These are phyloP conservation scores for Trichoderma koningiopsis DNA, from an alignment of 2,329 filamentous ascomycete species.

Conservation along the genomic window DNA sequence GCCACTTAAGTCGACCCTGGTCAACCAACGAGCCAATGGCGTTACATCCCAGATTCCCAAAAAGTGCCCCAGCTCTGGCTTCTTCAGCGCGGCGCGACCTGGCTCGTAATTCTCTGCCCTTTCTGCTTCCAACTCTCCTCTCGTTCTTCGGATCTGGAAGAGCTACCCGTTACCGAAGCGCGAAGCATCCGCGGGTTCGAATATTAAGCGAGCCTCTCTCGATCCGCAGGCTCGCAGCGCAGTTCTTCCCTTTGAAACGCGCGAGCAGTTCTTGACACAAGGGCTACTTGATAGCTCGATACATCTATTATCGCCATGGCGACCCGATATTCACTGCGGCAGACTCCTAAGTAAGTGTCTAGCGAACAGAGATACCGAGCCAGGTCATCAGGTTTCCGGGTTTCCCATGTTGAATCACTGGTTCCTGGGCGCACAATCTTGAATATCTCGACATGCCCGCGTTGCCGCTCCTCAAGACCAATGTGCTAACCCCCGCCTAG, in stretches of 20 bases:
- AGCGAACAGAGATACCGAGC: neutral
- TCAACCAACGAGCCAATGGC: slow-evolving; percentile 26
- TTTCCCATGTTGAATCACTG: neutral
- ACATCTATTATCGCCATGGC: slow-evolving; percentile 29
- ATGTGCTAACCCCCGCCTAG: slow-evolving; percentile 37
- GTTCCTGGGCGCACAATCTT: neutral
- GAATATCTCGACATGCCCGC: neutral
- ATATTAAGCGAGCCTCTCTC: neutral
- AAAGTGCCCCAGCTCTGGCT: slow-evolving; percentile 22
- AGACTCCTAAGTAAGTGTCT: slow-evolving; percentile 36
- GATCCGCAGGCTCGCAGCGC: neutral
- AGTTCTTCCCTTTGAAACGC: neutral
- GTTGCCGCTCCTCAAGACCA: neutral
- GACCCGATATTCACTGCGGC: slow-evolving; percentile 36
- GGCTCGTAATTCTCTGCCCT: neutral
- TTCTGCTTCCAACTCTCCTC: neutral
- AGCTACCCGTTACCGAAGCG: neutral
- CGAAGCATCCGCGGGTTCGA: slow-evolving; percentile 3
- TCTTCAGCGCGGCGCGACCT: slow-evolving; percentile 21
- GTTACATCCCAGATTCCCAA: slow-evolving; percentile 26
- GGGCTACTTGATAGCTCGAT: neutral
- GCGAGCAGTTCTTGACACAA: neutral
- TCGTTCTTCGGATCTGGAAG: slow-evolving; percentile 13
- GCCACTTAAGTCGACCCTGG: slow-evolving; percentile 18
- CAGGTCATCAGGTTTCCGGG: neutral